phyloP scores from a whole-genome alignment of 441 rosid species.

The Gossypium schwendimanii region DNA sequence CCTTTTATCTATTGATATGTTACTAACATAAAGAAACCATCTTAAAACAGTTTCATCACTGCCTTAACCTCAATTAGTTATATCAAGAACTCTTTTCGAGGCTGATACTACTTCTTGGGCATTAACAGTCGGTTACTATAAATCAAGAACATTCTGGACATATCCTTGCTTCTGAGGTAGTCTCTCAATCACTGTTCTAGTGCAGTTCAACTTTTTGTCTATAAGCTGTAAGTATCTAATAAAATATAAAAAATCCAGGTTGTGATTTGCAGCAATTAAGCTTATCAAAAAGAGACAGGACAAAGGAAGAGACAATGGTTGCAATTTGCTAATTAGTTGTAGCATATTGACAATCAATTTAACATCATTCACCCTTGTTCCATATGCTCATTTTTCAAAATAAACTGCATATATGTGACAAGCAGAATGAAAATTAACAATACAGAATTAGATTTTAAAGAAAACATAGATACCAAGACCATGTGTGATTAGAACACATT shows the following conservation, averaged over 20 bases:
- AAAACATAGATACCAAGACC: background rate
- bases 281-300: background rate
- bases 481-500: background rate
- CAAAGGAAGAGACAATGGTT: background rate
- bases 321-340: background rate
- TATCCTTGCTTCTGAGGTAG: background rate
- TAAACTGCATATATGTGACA: background rate
- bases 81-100: background rate
- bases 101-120: background rate
- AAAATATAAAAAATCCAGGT: background rate
- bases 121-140: background rate
- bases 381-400: background rate
- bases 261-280: background rate
- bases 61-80: background rate
- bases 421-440: background rate
- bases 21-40: background rate
- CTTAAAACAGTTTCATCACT: background rate
- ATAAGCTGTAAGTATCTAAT: background rate
- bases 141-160: background rate
- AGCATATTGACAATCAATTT: background rate
- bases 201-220: background rate
- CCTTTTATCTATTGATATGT: background rate
- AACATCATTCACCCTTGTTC: background rate
- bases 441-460: background rate
- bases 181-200: background rate